phyloP scores from a whole-genome alignment of 2,329 filamentous ascomycete species.

The Biscogniauxia marginata region DNA sequence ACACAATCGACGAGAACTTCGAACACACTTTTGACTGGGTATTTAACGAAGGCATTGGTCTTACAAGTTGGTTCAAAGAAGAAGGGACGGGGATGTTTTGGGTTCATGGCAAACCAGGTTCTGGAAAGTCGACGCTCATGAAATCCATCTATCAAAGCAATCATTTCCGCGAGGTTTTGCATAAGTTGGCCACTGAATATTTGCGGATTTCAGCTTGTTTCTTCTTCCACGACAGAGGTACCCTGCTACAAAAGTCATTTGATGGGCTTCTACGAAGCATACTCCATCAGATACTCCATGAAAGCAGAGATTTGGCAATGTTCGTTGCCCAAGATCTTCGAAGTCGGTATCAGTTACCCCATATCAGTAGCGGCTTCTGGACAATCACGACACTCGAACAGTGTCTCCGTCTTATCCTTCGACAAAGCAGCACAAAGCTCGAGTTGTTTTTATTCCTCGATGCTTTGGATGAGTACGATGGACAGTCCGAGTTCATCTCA shows the following conservation, averaged over 20 bases:
- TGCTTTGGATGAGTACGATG: constrained; percentile 18
- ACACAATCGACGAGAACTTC: constrained; percentile 14
- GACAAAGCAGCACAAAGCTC: constrained; percentile 4
- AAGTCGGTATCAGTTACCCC: neutral
- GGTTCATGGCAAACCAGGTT: constrained; percentile 22
- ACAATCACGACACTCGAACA: constrained; percentile 2
- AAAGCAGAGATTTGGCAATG: neutral
- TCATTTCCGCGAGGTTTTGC: constrained; percentile 11
- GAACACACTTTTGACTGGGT: constrained; percentile 16
- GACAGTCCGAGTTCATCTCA: constrained; percentile 10
- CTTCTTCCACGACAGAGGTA: constrained; percentile 18
- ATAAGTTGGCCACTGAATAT: constrained; percentile 1
- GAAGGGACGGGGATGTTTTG: constrained; percentile 14
- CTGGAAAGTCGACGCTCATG: constrained; percentile 24
- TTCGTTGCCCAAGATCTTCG: neutral
- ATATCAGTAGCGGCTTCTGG: neutral
- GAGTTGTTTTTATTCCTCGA: constrained; percentile 14
- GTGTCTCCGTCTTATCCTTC: constrained; percentile 2
- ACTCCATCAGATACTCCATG: constrained; percentile 10
- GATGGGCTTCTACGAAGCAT: constrained; percentile 20
- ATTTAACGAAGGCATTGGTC: constrained; percentile 5
- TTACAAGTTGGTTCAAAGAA: constrained; percentile 12
- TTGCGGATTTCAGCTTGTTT: constrained; percentile 11
- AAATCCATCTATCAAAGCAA: constrained; percentile 18
- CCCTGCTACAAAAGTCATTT: constrained; percentile 14